Evolutionary conservation across 2,329 filamentous ascomycete species (phyloP), one percentile per base, ranked within the genome.

Genomic region (Xylariaceae sp.): DNA sequence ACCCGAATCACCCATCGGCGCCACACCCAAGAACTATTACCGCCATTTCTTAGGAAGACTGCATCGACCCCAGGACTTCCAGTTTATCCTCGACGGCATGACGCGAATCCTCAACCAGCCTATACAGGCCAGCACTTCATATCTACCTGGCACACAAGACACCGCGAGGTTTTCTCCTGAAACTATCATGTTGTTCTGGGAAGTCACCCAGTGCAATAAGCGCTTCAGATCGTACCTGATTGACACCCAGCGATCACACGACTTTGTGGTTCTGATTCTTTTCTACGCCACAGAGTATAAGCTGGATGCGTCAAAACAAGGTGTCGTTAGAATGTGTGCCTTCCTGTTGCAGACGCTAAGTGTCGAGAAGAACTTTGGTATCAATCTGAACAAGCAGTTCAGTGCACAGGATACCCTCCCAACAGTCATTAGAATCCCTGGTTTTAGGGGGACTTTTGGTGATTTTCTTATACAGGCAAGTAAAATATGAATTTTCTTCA

Each of bases 181-280:
- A 72, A 95, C 95, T 75, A 85, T 97, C 53, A 94, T 96, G 81
- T 79, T 99, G 2, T 96, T 97, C 68, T 99, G 94, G 94, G 94
- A 99, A 74, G 84, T 90, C 39, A 84, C 94, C 3, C 94, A 99
- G 71, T 96, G 92, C 79, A 99, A 99, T 73, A 97, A 96, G 73
- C 83, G 92, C 56, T 99, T 99, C 73, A 82, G 94, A 34, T 90
- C 91, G 1, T 99, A 96, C 71, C 94, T 99, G 65, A 92, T 97
- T 60, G 94, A 99, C 64, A 97, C 94, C 0, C 90, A 94, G 67
- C 80, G 92, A 51, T 89, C 89, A 0, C 89, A 96, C 66, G 94
- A 99, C 69, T 96, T 97, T 71, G 80, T 96, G 50, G 83, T 97
- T 9, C 76, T 97, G 26, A 85, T 95, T 41, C 75, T 97, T 3